Base-by-base conservation (phyloP, 768 basidiomycete species). In the Dendrothele bispora region DNA sequence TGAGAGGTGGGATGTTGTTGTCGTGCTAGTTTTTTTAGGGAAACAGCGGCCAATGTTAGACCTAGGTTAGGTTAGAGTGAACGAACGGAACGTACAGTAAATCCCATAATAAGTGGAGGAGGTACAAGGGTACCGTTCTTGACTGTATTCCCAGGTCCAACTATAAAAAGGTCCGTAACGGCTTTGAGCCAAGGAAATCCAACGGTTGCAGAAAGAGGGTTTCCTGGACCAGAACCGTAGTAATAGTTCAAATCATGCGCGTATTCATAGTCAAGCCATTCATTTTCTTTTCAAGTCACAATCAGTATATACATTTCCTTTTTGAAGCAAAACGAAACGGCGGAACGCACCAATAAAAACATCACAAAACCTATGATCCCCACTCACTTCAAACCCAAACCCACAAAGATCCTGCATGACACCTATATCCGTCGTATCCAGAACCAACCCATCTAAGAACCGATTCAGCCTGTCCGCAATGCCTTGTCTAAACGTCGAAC, bases 151-250 rank as follows among this genome's bases (percentile, higher is more conserved):
- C 57, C 55, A 1, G 73, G 66, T 0, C 68, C 67, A 8, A 57
- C 56, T 12, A 53, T 55, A 44, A 75, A 66, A 11, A 74, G 57
- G 17, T 69, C 65, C 4, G 67, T 61, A 32, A 74, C 54, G 2
- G 71, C 68, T 36, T 71, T 62, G 10, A 74, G 49, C 68, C 68
- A 72, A 0, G 73, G 73, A 36, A 58, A 70, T 2, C 69, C 73
- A 1, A 64, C 64, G 2, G 70, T 64, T 0, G 65, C 73, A 1
- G 73, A 64, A 20, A 70, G 62, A 1, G 70, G 69, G 53, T 74
- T 75, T 4, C 74, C 74, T 1, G 72, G 72, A 8, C 74, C 74
- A n/a, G 73, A 65, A 8, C 73, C 73, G 39, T 74, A 74, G 53
- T 74, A 74, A 41, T 75, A 75, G 51, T 72, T 73, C 39, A 75